Conservation (phyloP, 495 filamentous ascomycete genomes). For the Neurospora sp. region DNA sequence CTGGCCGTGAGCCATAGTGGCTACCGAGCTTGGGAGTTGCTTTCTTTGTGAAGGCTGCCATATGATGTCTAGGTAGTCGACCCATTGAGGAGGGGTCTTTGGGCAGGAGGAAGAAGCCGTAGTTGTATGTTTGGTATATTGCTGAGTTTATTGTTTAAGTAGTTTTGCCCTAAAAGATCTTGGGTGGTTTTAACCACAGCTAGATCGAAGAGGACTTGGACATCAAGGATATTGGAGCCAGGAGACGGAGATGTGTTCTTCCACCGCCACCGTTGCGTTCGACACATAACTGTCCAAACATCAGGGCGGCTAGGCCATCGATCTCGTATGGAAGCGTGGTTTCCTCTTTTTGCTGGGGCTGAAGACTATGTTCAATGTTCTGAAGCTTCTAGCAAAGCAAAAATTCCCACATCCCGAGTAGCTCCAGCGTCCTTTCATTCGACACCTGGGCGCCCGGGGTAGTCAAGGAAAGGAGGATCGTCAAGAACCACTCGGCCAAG, state of each 20-base stretch:
- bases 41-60: neutral
- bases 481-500: neutral
- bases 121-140: neutral
- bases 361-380: neutral
- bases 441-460: neutral
- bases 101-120: neutral
- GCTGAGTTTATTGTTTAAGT: neutral
- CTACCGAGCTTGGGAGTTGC: neutral
- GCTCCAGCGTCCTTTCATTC: neutral
- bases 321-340: neutral
- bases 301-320: neutral
- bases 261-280: neutral
- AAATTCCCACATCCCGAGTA: neutral
- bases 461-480: neutral
- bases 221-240: neutral
- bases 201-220: neutral
- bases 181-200: too few species aligned
- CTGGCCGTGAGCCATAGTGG: neutral
- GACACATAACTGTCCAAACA: neutral
- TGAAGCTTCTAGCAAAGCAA: neutral
- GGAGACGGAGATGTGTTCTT: neutral
- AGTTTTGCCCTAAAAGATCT: neutral
- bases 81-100: too few species aligned
- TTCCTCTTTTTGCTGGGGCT: neutral
- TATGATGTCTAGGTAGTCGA: neutral